Evolutionary conservation across 108 stramenopile species (phyloP).

Genomic region (Chaetoceros tenuissimus): DNA sequence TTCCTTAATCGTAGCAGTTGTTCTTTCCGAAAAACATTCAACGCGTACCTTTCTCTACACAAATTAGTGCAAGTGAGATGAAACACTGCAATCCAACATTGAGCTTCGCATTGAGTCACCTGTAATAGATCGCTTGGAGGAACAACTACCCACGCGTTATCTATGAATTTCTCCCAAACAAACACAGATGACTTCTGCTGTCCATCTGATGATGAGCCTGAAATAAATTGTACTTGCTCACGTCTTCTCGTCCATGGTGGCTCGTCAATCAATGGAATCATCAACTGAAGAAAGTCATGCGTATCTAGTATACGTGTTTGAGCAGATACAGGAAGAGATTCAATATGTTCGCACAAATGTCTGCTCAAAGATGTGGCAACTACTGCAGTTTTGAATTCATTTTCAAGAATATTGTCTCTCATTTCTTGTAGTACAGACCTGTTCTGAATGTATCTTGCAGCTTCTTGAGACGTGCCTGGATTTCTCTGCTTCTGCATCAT

Average conservation of each 20-base stretch:
- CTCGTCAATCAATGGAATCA: constrained; percentile 72
- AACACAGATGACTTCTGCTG: neutral
- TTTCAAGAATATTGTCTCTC: constrained; percentile 17
- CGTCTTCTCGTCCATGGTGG: constrained; percentile 73
- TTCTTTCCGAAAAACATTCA: constrained; percentile 68
- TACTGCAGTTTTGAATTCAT: constrained; percentile 22
- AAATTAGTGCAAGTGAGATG: constrained; percentile 44
- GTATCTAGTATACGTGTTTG: constrained; percentile 49
- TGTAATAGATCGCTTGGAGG: constrained; percentile 41
- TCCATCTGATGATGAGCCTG: no score
- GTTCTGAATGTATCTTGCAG: constrained; percentile 7
- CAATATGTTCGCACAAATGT: constrained; percentile 22
- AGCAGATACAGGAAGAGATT: constrained; percentile 14
- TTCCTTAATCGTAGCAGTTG: constrained; percentile 58
- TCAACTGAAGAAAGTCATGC: constrained; percentile 62
- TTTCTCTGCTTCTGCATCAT: constrained; percentile 21
- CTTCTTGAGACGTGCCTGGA: constrained; percentile 6
- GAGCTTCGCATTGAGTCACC: constrained; percentile 65
- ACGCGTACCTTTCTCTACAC: constrained; percentile 53
- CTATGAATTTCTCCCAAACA: constrained; percentile 66
- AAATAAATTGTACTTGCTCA: no score
- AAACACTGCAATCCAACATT: constrained; percentile 76
- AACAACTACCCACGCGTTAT: constrained; percentile 53
- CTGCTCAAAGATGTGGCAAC: constrained; percentile 22
- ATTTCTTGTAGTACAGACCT: constrained; percentile 25